phyloP scores from a whole-genome alignment of 495 filamentous ascomycete species.

The Penicillium bovifimosum region DNA sequence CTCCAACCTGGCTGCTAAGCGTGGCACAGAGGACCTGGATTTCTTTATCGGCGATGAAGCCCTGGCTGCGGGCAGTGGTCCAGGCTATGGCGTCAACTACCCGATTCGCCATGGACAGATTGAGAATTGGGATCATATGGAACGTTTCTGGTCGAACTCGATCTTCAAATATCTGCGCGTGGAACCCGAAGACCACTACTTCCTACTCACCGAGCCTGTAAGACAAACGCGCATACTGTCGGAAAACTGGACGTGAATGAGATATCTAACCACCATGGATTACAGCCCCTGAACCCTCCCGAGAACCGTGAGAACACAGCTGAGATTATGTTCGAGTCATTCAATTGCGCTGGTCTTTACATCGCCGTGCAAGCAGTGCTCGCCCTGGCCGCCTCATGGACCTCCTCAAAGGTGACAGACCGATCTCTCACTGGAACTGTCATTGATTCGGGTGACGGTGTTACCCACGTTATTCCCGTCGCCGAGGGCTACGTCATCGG shows the following conservation, averaged over 20 bases:
- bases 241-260: background rate
- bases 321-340: conserved; percentile 99
- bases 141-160: conserved; percentile 98
- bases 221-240: conserved; percentile 21
- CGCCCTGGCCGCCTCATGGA: conserved; percentile 95
- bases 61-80: conserved; percentile 72
- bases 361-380: conserved; percentile 98
- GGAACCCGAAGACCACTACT: conserved; percentile 97
- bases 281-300: conserved; percentile 88
- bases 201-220: conserved; percentile 95
- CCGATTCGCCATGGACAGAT: conserved; percentile 96
- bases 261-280: conserved; percentile 8
- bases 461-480: conserved; percentile 97
- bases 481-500: conserved; percentile 99
- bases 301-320: conserved; percentile 99
- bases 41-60: conserved; percentile 99
- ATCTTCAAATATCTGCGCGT: conserved; percentile 99
- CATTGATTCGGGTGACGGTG: conserved; percentile 95
- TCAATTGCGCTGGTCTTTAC: conserved; percentile 98
- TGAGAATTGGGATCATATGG: conserved; percentile 99
- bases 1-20: conserved; percentile 81
- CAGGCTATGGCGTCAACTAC: conserved; percentile 93
- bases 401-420: conserved; percentile 93
- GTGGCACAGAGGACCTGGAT: conserved; percentile 94
- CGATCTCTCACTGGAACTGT: conserved; percentile 96